Conservation (phyloP, 1,284 basidiomycete species). For the Blastosporella zonata region DNA sequence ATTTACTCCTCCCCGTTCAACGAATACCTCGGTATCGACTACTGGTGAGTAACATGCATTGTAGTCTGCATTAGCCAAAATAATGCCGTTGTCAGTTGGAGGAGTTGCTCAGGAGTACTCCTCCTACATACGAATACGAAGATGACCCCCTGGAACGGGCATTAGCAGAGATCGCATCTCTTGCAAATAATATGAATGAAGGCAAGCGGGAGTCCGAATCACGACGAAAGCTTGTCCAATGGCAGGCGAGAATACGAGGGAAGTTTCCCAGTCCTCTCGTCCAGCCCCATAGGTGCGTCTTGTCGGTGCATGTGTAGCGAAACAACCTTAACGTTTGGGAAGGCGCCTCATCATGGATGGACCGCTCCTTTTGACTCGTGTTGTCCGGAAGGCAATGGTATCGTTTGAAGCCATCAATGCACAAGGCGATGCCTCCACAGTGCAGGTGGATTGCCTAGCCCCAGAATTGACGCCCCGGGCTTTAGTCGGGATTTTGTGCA, state of each 20-base stretch:
- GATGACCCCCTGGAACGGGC: conserved; percentile 87
- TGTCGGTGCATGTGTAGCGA: conserved; percentile 2
- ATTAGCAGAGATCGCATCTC: conserved; percentile 77
- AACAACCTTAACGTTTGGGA: conserved; percentile 28
- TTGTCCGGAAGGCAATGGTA: conserved; percentile 87
- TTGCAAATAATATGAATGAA: conserved; percentile 96
- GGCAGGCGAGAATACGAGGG: conserved; percentile 90
- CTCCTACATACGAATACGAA: conserved; percentile 67
- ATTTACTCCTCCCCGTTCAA: conserved; percentile 93
- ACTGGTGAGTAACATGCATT: conserved; percentile 47
- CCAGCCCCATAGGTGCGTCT: conserved; percentile 85
- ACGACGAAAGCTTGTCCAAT: conserved; percentile 81
- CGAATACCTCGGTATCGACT: conserved; percentile 94
- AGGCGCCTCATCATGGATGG: conserved; percentile 88
- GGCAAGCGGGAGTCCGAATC: conserved; percentile 93
- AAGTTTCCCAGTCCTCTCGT: conserved; percentile 94
- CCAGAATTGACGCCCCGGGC: conserved; percentile 77
- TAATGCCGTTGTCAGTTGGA: conserved; percentile 58
- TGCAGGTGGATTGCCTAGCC: conserved; percentile 87
- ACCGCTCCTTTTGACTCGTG: conserved; percentile 74
- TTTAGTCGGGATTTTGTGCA: conserved; percentile 81
- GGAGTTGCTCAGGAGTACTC: conserved; percentile 79
- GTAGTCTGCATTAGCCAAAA: conserved; percentile 1
- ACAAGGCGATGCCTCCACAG: conserved; percentile 72
- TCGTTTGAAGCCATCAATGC: conserved; percentile 79